Base-by-base conservation (phyloP, 352 stramenopile species). In the Globisporangium recalcitrans region DNA sequence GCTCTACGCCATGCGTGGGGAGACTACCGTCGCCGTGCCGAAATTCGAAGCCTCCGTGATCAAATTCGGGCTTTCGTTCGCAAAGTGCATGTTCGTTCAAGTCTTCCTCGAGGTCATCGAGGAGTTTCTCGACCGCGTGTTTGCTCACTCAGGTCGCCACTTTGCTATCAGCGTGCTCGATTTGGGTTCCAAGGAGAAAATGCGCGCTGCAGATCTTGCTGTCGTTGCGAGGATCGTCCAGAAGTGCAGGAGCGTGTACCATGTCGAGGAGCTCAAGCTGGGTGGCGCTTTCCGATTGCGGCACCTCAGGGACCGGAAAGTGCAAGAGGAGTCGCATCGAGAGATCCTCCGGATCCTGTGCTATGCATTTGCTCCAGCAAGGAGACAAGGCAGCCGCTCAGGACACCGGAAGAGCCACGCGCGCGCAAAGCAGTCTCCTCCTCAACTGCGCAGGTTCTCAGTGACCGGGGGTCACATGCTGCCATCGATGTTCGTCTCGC, bases 171-270 rank as follows among this genome's bases (percentile, higher is more conserved):
- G 6, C 22, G 22, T 32, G 16, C 47, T 71, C 26, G n/a, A 63
- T 6, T 27, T 68, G 3, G 62, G 47, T 9, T 11, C 48, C 3
- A 52, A 68, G 16, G 0, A 4, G 16, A 0, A 4, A 14, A 40
- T 71, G 53, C 47, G 32, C 4, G 1, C n/a, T 21, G 32, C 16
- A 13, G 60, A 71, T 4, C 44, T 71, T 1, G 24, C 44, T 9
- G 60, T 68, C 14, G 3, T 65, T 5, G 51, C 65, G 13, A 40
- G 65, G 34, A 64, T 71, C 8, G 29, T 58, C 0, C 3, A 48
- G 21, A 54, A 38, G 34, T 46, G 13, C 42, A 31, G 29, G 19
- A 2, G 24, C 3, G 26, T 26, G 3, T 60, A 40, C 24, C 22
- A 48, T 7, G 27, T 61, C 0, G 38, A 61, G n/a, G 55, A 61